Base-by-base conservation (phyloP, 148 eudicot genomes). In the Silene uniflora region DNA sequence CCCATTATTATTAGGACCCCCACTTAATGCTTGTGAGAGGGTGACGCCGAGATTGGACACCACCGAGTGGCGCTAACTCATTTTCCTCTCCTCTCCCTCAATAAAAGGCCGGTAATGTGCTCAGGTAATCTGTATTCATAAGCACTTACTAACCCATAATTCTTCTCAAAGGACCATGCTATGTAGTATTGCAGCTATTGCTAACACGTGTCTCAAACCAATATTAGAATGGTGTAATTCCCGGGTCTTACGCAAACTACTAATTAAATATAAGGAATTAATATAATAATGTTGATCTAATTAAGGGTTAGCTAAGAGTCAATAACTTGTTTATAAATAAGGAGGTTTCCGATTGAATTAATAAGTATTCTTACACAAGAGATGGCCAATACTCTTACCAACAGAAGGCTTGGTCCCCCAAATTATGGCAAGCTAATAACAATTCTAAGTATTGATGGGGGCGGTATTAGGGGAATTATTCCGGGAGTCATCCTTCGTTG, bases 401-500 rank as follows among this genome's bases (percentile, higher is more conserved):
- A 49, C 13, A 49, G 16, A 49, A 49, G 55, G 17, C 17, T 49
- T 0, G 35, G 68, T 10, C 86, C 87, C 12, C 91, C 88, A 17
- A 74, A 67, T 29, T 16, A 56, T 13, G 95, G 95, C 66, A 74
- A 85, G 0, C 82, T 87, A 46, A 81, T 90, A 32, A 87, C 92
- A 11, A 77, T 90, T 61, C 81, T 90, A 18, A 85, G 90, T 72
- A 85, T 90, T 39, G 95, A 90, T 71, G 95, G 95, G 18, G 95
- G 95, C 21, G 95, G 95, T 22, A 62, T 88, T 27, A 81, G 89
- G 71, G 95, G 91, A 32, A 83, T 88, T 55, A 83, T 90, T 52
- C 89, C 90, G 3, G 90, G 76, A 4, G 82, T 81, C 22, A 80
- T 90, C 55, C 84, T 90, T 16, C 62, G 69, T 3, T 83, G 69